Base-by-base conservation (phyloP, 495 filamentous ascomycete genomes). In the Pyrenula massariospora region DNA sequence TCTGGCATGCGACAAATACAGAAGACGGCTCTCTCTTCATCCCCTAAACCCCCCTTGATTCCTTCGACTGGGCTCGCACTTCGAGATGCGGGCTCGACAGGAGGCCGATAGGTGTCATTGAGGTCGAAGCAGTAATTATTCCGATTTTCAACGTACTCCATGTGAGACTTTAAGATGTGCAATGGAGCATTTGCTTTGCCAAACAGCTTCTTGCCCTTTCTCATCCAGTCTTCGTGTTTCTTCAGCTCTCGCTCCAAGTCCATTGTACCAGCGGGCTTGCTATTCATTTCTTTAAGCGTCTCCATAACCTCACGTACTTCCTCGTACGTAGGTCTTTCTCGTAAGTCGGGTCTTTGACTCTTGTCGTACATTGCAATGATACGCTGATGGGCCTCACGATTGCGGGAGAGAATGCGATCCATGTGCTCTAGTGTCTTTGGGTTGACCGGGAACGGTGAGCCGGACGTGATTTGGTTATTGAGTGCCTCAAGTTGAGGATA, bases 181-280 rank as follows among this genome's bases (percentile, higher is more conserved):
- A 99, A 70, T 11, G 93, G 93, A 2, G 93, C 93, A 67, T 99
- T 99, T 2, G 94, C 91, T 70, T 99, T 99, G 42, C 94, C 94
- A 62, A 99, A 99, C 0, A 99, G 73, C 71, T 97, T 97, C 72
- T 99, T 99, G 24, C 93, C 93, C 62, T 91, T 88, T 48, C 93
- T 77, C 93, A 99, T 99, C 93, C 93, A 99, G 66, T 99, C 94
- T 63, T 97, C 93, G 61, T 99, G 93, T 12, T 89, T 84, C 65
- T 91, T 95, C 67, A 95, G 88, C 65, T 96, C 89, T 61, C 89
- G 89, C 65, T 99, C 93, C 22, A 99, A 77, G 66, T 99, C 93
- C 50, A 94, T 77, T 0, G 92, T 94, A 2, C 93, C 93, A 24
- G 76, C 78, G 0, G 93, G 93, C 63, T 96, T 95, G 63, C 90